phyloP scores from a whole-genome alignment of 805 yeast genomes.

The Hanseniaspora singularis region DNA sequence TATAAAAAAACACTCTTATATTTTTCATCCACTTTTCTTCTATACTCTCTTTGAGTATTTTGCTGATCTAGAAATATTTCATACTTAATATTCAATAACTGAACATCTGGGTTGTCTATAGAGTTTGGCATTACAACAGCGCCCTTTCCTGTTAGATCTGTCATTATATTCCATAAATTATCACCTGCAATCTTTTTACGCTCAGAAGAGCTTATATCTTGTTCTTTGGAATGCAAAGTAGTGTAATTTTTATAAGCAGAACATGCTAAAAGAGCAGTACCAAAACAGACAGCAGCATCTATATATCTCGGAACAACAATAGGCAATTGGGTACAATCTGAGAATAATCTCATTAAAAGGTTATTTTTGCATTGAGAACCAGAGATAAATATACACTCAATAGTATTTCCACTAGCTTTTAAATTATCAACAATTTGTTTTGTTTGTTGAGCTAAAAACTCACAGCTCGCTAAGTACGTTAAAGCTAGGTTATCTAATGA shows the following conservation, averaged over 20 bases:
- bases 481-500: slow-evolving; percentile 76
- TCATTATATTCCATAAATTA: slow-evolving; percentile 79
- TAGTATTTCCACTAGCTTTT: slow-evolving; percentile 65
- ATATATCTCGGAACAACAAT: slow-evolving; percentile 87
- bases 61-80: slow-evolving; percentile 81
- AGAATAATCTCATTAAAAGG: slow-evolving; percentile 73
- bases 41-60: slow-evolving; percentile 62
- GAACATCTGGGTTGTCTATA: slow-evolving; percentile 49
- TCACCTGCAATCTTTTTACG: slow-evolving; percentile 38
- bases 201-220: too few relatives aligned
- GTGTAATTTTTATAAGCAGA: slow-evolving; percentile 68
- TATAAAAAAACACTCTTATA: too few relatives aligned
- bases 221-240: slow-evolving; percentile 18
- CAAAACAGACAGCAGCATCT: slow-evolving; percentile 94
- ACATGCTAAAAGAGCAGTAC: slow-evolving; percentile 90
- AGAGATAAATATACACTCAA: slow-evolving; percentile 70
- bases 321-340: slow-evolving; percentile 87
- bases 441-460: slow-evolving; percentile 94
- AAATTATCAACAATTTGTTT: slow-evolving; percentile 84
- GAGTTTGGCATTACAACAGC: slow-evolving; percentile 59
- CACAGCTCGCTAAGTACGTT: slow-evolving; percentile 85
- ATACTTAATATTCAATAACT: slow-evolving; percentile 66
- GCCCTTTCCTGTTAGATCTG: slow-evolving; percentile 71
- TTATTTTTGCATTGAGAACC: slow-evolving; percentile 97
- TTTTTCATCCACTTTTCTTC: slow-evolving; percentile 53